These are phyloP conservation scores for Bisporella sp. DNA, from an alignment of 2,329 filamentous ascomycete species.

Conservation along the genomic window DNA sequence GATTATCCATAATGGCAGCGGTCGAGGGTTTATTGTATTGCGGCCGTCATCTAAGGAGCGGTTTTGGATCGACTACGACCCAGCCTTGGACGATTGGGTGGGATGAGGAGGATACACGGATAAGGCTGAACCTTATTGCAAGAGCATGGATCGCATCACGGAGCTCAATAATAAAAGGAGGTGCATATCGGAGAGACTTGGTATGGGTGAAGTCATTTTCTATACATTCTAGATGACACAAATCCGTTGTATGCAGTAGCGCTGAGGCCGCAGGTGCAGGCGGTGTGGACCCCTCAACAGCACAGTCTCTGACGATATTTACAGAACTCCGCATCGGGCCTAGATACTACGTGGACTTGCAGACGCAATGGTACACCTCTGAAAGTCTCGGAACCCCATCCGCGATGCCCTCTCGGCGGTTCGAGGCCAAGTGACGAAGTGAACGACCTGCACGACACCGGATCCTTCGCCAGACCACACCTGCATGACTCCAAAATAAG, in stretches of 20 bases:
- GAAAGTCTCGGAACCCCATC: conserved; percentile 13
- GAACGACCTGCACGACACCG: conserved; percentile 17
- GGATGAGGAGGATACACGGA: conserved; percentile 33
- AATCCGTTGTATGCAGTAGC: conserved; percentile 25
- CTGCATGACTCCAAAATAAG: conserved; percentile 14
- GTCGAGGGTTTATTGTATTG: conserved; percentile 33
- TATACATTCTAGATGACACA: conserved; percentile 13
- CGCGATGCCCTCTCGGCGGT: conserved; percentile 10
- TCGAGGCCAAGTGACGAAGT: conserved; percentile 12
- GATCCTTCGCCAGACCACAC: conserved; percentile 21
- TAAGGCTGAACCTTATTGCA: conserved; percentile 28
- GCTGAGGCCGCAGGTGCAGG: conserved; percentile 16
- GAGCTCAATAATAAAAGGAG: conserved; percentile 6
- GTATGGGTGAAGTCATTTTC: conserved; percentile 21
- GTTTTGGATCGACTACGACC: conserved; percentile 34
- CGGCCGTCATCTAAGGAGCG: conserved; percentile 33
- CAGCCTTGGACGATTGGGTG: conserved; percentile 36
- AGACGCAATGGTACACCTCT: conserved; percentile 15
- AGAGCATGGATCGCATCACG: conserved; percentile 27
- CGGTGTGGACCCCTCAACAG: conserved; percentile 21
- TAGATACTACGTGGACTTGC: conserved; percentile 23
- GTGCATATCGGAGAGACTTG: conserved; percentile 17
- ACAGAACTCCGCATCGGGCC: conserved; percentile 22
- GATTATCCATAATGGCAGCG: conserved; percentile 36
- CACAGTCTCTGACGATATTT: conserved; percentile 24